Evolutionary conservation across 768 basidiomycete species (phyloP).

Genomic region (Punctularia strigosozonata): DNA sequence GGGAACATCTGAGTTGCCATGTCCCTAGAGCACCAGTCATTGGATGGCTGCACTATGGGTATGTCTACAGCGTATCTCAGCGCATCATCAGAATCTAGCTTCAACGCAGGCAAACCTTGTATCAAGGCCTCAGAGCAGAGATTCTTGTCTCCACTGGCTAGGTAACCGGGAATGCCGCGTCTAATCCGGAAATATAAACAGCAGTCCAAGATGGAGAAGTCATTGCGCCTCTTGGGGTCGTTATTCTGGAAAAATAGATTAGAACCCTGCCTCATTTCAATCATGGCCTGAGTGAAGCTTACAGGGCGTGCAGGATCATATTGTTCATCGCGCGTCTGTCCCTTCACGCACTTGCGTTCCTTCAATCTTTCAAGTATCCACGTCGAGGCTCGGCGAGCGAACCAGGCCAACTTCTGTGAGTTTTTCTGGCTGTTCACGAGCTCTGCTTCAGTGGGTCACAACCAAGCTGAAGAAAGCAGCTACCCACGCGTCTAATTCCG

Average conservation of each 20-base stretch:
- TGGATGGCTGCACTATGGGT: background rate
- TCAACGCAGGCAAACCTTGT: conserved; percentile 24
- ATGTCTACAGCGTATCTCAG: background rate
- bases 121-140: conserved; percentile 42
- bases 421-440: conserved; percentile 26
- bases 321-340: conserved; percentile 20
- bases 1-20: background rate
- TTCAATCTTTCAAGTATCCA: conserved; percentile 21
- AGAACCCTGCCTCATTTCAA: conserved; percentile 38
- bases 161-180: conserved; percentile 33
- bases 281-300: too few relatives aligned
- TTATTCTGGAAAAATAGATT: conserved; percentile 7
- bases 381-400: conserved; percentile 42
- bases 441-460: conserved; percentile 2
- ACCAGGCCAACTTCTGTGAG: conserved; percentile 35
- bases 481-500: conserved; percentile 64
- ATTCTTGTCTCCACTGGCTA: conserved; percentile 64
- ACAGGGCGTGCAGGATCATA: conserved; percentile 15
- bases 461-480: conserved; percentile 2
- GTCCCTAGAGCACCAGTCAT: background rate
- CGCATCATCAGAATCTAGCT: background rate
- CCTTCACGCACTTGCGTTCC: conserved; percentile 14
- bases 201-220: conserved; percentile 67
- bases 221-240: conserved; percentile 37
- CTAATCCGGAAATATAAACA: conserved; percentile 42